phyloP scores from a whole-genome alignment of 2,329 filamentous ascomycete genomes.

The Hypomyces rosellus region DNA sequence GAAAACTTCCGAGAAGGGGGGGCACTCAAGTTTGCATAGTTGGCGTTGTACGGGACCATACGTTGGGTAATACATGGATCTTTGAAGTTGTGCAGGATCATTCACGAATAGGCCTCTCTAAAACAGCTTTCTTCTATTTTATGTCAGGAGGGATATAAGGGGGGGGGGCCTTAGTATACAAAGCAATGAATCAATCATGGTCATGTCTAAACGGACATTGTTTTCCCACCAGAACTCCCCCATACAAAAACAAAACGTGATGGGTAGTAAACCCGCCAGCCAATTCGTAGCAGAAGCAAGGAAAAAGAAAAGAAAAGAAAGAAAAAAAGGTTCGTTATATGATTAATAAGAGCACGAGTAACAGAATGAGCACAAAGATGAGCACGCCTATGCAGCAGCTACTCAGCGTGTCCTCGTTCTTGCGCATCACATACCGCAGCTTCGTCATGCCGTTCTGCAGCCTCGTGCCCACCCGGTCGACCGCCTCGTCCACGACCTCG shows the following conservation, averaged over 20 bases:
- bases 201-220: too few relatives aligned
- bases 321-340: slow-evolving; percentile 33
- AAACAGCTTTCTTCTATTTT: not conserved
- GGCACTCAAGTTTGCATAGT: not conserved
- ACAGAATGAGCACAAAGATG: slow-evolving; percentile 79
- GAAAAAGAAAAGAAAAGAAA: not conserved
- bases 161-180: not conserved
- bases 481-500: slow-evolving; percentile 74
- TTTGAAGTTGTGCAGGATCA: too few relatives aligned
- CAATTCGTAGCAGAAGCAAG: not conserved
- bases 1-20: not conserved
- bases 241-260: not conserved
- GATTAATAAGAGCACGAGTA: slow-evolving; percentile 71
- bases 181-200: not conserved
- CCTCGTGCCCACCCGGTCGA: slow-evolving; percentile 80
- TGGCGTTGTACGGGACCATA: not conserved
- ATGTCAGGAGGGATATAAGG: not conserved
- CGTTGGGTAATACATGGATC: not conserved
- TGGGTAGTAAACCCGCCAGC: too few relatives aligned
- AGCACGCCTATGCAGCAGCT: slow-evolving; percentile 87
- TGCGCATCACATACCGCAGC: slow-evolving; percentile 74
- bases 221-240: not conserved
- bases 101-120: not conserved
- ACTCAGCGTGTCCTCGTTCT: slow-evolving; percentile 83
- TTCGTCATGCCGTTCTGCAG: slow-evolving; percentile 81